Evolutionary conservation across 2,329 filamentous ascomycete species (phyloP), one percentile per base, ranked within the genome.

Genomic region (Aspergillus japonicus): DNA sequence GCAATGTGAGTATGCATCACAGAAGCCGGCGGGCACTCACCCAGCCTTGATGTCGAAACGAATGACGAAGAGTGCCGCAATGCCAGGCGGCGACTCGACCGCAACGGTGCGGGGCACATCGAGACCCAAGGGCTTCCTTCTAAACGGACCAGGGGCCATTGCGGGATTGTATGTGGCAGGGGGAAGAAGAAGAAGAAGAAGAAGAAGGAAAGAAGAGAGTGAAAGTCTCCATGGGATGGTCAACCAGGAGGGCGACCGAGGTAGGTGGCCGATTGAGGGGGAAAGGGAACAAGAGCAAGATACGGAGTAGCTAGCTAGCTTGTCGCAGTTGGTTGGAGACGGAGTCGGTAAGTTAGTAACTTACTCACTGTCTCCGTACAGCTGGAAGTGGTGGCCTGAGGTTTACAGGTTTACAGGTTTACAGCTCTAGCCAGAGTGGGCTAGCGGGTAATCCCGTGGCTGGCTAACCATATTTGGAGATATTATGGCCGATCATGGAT

Each of bases 11-110:
- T 26, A 12, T n/a, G 24, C 14, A 47, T 10, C n/a, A 31, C 12
- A 31, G 39, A 47, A 26, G 31, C 52, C 19, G 31, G 44, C 44
- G 54, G 8, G 50, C 44, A 61, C 75, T 77, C 89, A 96, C 80
- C 92, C 92, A 70, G 92, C 89, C 76, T 93, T 95, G 78, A 94
- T 89, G 77, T 96, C 92, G 79, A 96, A 96, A 72, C 90, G 87
- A 77, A 96, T 94, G 63, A 96, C 83, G 76, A 96, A 96, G 39
- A 96, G 83, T 33, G 92, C 92, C 44, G 89, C 88, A 70, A 94
- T 86, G 56, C 74, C 71, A 23, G 80, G 80, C 26, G 77, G 77
- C 61, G 74, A 69, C 59, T 77, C 76, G 59, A 70, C 64, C 24
- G 67, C 58, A 63, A 69, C 62, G 26, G 62, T 64, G 58, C 69